Percentiles rank a stretch among this genome's conserved stretches.
Conservation (phyloP, 2,329 filamentous ascomycete genomes). For the Nemania serpens region DNA sequence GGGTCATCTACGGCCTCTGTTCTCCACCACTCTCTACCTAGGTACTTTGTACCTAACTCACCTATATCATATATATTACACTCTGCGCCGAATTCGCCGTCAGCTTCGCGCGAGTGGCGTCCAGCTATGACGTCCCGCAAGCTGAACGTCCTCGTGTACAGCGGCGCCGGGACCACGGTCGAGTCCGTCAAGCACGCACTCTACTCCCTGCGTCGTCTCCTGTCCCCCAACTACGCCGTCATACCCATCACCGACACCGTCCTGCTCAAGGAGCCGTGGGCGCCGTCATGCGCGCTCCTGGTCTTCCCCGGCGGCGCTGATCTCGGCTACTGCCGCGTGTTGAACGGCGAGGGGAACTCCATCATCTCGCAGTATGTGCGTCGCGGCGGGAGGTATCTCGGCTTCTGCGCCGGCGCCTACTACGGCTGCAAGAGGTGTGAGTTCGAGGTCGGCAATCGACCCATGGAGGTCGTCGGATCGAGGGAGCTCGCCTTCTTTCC, state of each 20-base stretch:
- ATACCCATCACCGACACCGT: conserved; percentile 79
- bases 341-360: conserved; percentile 88
- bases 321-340: conserved; percentile 81
- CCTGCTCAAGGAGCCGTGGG: conserved; percentile 91
- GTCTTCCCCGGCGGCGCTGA: conserved; percentile 96
- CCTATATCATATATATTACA: too few relatives aligned
- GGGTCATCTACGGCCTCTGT: not conserved
- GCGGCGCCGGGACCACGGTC: conserved; percentile 85
- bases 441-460: conserved; percentile 83
- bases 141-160: conserved; percentile 92
- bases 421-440: conserved; percentile 83
- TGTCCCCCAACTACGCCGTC: conserved; percentile 91
- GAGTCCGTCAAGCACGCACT: conserved; percentile 91
- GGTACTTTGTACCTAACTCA: too few relatives aligned
- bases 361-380: conserved; percentile 85
- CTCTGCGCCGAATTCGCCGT: conserved; percentile 2
- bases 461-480: conserved; percentile 82
- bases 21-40: too few relatives aligned
- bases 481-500: conserved; percentile 90
- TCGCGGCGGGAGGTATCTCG: conserved; percentile 82
- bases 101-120: not conserved
- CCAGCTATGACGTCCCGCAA: conserved; percentile 65
- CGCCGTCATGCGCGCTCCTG: conserved; percentile 80
- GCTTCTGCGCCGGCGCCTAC: conserved; percentile 93
- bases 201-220: conserved; percentile 80